Evolutionary conservation across 2,329 filamentous ascomycete genomes (phyloP).

Genomic region (Venturia nashicola): DNA sequence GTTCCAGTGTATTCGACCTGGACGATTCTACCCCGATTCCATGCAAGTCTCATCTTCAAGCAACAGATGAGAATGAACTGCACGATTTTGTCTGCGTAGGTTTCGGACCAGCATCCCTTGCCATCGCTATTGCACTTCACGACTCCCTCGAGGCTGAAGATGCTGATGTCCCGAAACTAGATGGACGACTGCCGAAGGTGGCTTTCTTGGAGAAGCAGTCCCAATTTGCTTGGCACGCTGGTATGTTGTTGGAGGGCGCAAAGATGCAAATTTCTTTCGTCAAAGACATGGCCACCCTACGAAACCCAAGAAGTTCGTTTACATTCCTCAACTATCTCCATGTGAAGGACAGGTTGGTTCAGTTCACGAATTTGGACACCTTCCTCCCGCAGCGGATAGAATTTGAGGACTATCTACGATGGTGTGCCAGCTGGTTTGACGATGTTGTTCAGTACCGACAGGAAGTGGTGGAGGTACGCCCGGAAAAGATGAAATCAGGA

Average conservation of each 20-base stretch:
- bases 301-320: conserved; percentile 80
- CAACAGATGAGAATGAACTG: conserved; percentile 38
- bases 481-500: conserved; percentile 37
- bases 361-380: conserved; percentile 83
- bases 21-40: not conserved
- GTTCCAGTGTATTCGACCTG: not conserved
- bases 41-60: conserved; percentile 1
- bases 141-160: conserved; percentile 51
- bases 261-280: conserved; percentile 98
- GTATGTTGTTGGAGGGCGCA: conserved; percentile 85
- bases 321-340: conserved; percentile 95
- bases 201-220: conserved; percentile 80
- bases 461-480: conserved; percentile 62
- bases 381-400: conserved; percentile 78
- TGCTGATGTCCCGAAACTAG: conserved; percentile 23
- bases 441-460: conserved; percentile 62
- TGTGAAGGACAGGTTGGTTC: conserved; percentile 64
- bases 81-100: conserved; percentile 85
- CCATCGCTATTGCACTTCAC: conserved; percentile 79
- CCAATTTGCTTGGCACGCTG: conserved; percentile 82
- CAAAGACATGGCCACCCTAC: conserved; percentile 84
- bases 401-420: conserved; percentile 91
- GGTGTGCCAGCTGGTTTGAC: conserved; percentile 75
- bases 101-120: conserved; percentile 83
- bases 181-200: conserved; percentile 48